These are phyloP conservation scores for Fallopia convolvulus DNA, from an alignment of 148 eudicot genomes.

Conservation along the genomic window DNA sequence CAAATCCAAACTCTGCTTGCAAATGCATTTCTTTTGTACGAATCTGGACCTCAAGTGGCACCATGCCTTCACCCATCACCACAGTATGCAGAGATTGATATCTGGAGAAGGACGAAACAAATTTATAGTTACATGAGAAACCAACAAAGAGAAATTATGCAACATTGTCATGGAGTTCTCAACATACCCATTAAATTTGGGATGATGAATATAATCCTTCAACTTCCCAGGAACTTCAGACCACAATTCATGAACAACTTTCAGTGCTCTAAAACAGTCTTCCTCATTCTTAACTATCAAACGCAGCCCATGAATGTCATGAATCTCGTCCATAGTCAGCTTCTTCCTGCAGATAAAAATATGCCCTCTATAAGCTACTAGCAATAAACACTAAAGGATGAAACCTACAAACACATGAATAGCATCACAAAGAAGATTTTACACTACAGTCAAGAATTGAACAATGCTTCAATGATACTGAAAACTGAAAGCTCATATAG, in stretches of 20 bases:
- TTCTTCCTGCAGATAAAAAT: conserved; percentile 53
- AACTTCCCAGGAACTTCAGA: conserved; percentile 77
- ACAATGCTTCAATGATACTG: not conserved
- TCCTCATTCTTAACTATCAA: conserved; percentile 85
- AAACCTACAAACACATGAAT: not conserved
- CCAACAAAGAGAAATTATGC: not conserved
- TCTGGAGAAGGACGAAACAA: conserved; percentile 24
- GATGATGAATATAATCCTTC: conserved; percentile 77
- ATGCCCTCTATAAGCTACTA: not conserved
- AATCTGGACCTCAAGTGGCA: conserved; percentile 88
- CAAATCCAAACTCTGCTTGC: conserved; percentile 89
- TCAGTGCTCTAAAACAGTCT: conserved; percentile 77
- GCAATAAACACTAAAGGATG: not conserved
- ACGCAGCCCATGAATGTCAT: conserved; percentile 86
- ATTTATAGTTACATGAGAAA: not conserved
- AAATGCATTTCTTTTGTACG: conserved; percentile 90
- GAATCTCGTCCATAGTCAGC: conserved; percentile 71
- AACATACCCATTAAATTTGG: conserved; percentile 85
- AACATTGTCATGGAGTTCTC: not conserved
- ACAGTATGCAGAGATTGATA: conserved; percentile 90
- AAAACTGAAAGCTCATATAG: not conserved
- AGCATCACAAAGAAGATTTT: not conserved
- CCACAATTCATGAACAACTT: conserved; percentile 74
- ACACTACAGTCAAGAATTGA: not conserved
- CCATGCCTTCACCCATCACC: conserved; percentile 62